A percentile compares a stretch with the other conserved stretches of the same genome.
Conservation (phyloP, 2,329 filamentous ascomycete species). For the Pseudogymnoascus sp. region DNA sequence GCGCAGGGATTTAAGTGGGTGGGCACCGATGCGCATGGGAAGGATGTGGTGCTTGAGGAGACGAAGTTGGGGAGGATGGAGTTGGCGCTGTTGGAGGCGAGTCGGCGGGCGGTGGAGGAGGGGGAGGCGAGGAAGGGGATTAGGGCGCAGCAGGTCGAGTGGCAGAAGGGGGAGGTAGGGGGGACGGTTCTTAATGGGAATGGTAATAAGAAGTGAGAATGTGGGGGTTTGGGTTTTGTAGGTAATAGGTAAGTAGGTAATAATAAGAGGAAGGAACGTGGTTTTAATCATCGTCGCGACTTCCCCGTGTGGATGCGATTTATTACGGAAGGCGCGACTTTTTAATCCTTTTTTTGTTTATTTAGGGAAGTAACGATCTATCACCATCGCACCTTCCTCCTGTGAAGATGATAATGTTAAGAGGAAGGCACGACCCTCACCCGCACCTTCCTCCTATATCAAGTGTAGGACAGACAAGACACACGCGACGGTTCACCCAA, state of each 20-base stretch:
- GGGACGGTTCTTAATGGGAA: not conserved
- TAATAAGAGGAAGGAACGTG: not conserved
- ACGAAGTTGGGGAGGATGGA: conserved; percentile 18
- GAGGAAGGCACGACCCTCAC: not conserved
- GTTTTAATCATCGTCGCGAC: not conserved
- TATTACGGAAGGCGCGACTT: not conserved
- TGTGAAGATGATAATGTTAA: too few species aligned
- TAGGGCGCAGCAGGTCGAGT: not conserved
- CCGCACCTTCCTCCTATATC: not conserved
- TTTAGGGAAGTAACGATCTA: not conserved
- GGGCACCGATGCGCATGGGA: conserved; percentile 15
- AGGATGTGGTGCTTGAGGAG: conserved; percentile 15
- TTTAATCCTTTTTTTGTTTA: not conserved
- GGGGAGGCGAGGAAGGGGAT: not conserved
- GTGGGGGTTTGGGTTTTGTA: not conserved
- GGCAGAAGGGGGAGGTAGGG: not conserved
- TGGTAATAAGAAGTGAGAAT: not conserved
- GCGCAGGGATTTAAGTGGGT: conserved; percentile 13
- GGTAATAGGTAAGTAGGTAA: not conserved
- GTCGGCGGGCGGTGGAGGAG: not conserved
- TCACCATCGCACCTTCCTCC: not conserved
- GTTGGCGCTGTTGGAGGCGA: conserved; percentile 8
- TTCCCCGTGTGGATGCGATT: not conserved
- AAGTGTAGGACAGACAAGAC: not conserved
- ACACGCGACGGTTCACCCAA: too few species aligned